Percentiles rank a stretch among this genome's conserved stretches.
phyloP scores from a whole-genome alignment of 495 filamentous ascomycete species.

The Platismatia glauca region DNA sequence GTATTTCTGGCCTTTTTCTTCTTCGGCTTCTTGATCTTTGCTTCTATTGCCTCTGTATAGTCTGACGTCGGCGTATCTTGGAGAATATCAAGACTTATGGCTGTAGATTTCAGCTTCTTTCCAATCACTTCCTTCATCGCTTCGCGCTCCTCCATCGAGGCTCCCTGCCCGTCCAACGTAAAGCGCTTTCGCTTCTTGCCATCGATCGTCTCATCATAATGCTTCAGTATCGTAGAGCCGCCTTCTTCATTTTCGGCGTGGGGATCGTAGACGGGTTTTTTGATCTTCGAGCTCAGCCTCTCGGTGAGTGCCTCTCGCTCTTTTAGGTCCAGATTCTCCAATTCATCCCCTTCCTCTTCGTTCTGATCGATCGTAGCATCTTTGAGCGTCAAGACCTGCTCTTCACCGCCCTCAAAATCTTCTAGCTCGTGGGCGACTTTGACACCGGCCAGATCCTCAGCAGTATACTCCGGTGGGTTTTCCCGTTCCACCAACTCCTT shows the following conservation, averaged over 20 bases:
- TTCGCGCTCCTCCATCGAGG: conserved; percentile 53
- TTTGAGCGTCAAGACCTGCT: conserved; percentile 83
- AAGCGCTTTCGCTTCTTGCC: conserved; percentile 88
- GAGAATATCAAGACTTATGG: conserved; percentile 67
- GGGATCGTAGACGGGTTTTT: conserved; percentile 82
- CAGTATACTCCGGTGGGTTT: conserved; percentile 53
- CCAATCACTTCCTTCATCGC: conserved; percentile 49
- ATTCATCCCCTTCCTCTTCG: conserved; percentile 84
- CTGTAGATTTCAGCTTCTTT: conserved; percentile 53
- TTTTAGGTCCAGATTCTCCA: conserved; percentile 70
- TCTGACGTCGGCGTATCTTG: conserved; percentile 64
- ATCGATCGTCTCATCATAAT: conserved; percentile 93
- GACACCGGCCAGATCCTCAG: conserved; percentile 76
- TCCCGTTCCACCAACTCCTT: conserved; percentile 66
- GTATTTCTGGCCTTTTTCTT: conserved; percentile 81
- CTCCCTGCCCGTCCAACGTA: conserved; percentile 69
- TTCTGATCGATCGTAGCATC: conserved; percentile 79
- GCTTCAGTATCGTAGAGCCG: conserved; percentile 52
- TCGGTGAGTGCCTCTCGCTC: conserved; percentile 73
- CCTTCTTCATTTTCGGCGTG: conserved; percentile 60
- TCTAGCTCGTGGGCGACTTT: conserved; percentile 80
- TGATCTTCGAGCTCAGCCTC: conserved; percentile 79
- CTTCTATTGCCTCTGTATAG: conserved; percentile 74
- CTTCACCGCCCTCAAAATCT: conserved; percentile 68
- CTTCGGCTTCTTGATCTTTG: conserved; percentile 88